Conservation (phyloP, 768 basidiomycete species). For the Hemileccinum rubropunctum region DNA sequence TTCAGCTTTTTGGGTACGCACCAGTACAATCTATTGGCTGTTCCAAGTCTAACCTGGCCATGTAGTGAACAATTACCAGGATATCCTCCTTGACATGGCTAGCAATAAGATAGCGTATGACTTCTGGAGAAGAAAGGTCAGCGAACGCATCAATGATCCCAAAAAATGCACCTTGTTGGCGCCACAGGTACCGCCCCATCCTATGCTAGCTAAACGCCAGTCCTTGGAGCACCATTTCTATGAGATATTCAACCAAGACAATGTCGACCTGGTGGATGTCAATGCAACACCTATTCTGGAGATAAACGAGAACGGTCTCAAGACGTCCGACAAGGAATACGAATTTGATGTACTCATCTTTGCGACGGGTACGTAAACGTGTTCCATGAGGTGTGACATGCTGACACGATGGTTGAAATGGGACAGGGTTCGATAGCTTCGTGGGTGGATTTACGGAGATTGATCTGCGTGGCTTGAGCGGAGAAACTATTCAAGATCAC, state of each 20-base stretch:
- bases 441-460: constrained; percentile 3
- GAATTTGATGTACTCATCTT: constrained; percentile 11
- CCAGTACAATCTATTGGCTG: too few relatives aligned
- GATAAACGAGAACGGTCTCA: constrained; percentile 6
- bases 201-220: constrained; percentile 2
- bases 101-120: constrained; percentile 1
- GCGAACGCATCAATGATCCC: constrained; percentile 10
- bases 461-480: constrained; percentile 11
- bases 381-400: too few relatives aligned
- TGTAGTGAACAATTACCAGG: constrained; percentile 6
- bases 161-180: constrained; percentile 10
- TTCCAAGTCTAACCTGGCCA: neutral
- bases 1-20: constrained; percentile 7
- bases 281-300: constrained; percentile 6
- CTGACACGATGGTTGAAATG: neutral
- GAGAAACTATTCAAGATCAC: constrained; percentile 10
- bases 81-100: neutral
- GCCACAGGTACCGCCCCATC: constrained; percentile 8
- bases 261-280: constrained; percentile 13
- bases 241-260: constrained; percentile 13
- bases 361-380: constrained; percentile 10
- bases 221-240: constrained; percentile 10
- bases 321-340: constrained; percentile 3
- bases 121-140: constrained; percentile 16
- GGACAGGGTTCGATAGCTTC: constrained; percentile 10